Conservation (phyloP, 257 asterid genomes). For the Fraxinus americana region DNA sequence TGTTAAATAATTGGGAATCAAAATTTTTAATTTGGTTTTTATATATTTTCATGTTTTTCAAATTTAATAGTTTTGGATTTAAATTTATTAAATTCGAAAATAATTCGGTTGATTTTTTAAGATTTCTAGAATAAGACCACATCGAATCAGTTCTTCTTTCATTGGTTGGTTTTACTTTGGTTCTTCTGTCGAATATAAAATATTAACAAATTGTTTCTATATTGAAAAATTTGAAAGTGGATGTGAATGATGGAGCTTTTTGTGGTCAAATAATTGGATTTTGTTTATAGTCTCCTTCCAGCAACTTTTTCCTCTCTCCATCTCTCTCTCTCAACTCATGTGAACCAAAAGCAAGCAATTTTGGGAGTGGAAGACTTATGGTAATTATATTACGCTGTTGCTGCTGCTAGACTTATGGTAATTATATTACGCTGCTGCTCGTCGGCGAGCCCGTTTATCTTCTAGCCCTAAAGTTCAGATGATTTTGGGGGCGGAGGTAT, state of each 20-base stretch:
- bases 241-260: conserved; percentile 37
- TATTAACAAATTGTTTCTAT: neutral
- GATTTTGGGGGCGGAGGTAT: too few relatives aligned
- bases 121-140: conserved; percentile 34
- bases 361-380: conserved; percentile 35
- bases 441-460: too few relatives aligned
- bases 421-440: too few relatives aligned
- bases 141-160: conserved; percentile 22
- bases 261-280: conserved; percentile 40
- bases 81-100: too few relatives aligned
- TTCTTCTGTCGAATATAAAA: neutral
- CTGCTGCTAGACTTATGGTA: too few relatives aligned
- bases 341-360: conserved; percentile 39
- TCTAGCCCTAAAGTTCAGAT: too few relatives aligned
- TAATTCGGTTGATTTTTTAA: too few relatives aligned
- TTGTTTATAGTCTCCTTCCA: conserved; percentile 22
- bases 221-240: conserved; percentile 36
- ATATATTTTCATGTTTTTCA: too few relatives aligned
- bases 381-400: conserved; percentile 26
- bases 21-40: too few relatives aligned
- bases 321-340: conserved; percentile 13
- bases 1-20: too few relatives aligned
- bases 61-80: too few relatives aligned
- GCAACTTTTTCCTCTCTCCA: conserved; percentile 9
- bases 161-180: too few relatives aligned